Conservation (phyloP, 306 rosid genomes). For the Fagus sylvatica region DNA sequence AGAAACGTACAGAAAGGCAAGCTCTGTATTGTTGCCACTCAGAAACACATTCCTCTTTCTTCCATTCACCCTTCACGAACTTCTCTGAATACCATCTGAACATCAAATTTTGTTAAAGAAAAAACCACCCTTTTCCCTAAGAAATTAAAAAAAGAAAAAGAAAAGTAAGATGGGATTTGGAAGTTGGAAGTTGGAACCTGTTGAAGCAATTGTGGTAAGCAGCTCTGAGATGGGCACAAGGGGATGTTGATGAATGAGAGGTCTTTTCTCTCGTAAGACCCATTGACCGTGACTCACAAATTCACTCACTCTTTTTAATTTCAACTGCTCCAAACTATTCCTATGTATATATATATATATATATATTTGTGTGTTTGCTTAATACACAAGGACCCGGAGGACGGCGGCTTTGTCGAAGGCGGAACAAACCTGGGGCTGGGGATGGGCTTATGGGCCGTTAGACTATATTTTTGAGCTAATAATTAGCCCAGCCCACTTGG, state of each 20-base stretch:
- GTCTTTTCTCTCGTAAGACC: constrained; percentile 30
- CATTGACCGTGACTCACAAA: neutral
- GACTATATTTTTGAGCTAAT: too few species aligned
- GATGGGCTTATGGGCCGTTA: too few species aligned
- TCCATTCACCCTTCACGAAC: constrained; percentile 73
- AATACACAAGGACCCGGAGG: too few species aligned
- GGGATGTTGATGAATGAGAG: constrained; percentile 60
- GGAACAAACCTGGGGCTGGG: too few species aligned
- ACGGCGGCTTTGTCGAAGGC: too few species aligned
- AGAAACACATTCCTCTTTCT: constrained; percentile 63
- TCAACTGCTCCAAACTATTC: neutral
- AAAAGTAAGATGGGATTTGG: neutral
- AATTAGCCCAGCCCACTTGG: too few species aligned
- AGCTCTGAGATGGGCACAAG: constrained; percentile 67
- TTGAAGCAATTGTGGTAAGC: constrained; percentile 91
- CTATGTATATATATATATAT: too few species aligned
- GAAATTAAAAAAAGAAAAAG: neutral
- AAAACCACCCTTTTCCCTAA: neutral
- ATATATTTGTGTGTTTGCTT: too few species aligned
- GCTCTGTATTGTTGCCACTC: constrained; percentile 88
- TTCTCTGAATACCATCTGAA: constrained; percentile 77
- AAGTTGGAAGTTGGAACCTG: constrained; percentile 39
- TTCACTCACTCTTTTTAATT: constrained; percentile 17
- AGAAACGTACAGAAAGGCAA: constrained; percentile 65
- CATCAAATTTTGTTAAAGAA: neutral